These are phyloP conservation scores for Lentithecium fluviatile DNA, from an alignment of 495 filamentous ascomycete genomes.

Conservation along the genomic window DNA sequence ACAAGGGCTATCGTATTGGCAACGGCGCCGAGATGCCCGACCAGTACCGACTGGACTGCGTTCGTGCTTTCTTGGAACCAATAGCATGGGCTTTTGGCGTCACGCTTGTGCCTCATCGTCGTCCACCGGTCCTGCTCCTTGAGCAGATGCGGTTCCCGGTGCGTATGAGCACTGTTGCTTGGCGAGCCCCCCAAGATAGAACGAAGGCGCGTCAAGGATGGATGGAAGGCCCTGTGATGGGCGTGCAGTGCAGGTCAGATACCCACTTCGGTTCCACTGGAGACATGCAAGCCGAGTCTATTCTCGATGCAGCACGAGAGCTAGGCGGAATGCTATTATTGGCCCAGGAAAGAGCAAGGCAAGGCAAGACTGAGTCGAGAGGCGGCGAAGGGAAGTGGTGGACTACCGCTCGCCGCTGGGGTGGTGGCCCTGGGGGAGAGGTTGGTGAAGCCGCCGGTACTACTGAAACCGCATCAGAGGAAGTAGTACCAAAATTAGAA, in stretches of 20 bases:
- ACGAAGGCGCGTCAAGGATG: conserved; percentile 68
- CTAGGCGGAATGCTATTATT: conserved; percentile 70
- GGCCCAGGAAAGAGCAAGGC: conserved; percentile 77
- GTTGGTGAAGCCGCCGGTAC: conserved; percentile 45
- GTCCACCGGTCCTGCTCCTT: conserved; percentile 37
- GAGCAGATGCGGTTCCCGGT: conserved; percentile 54
- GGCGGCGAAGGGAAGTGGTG: conserved; percentile 82
- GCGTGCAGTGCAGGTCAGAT: conserved; percentile 59
- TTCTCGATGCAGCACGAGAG: conserved; percentile 61
- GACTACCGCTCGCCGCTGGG: conserved; percentile 71
- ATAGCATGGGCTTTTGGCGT: conserved; percentile 78
- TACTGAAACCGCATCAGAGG: conserved; percentile 44
- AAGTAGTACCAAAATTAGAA: conserved; percentile 33
- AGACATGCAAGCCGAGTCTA: conserved; percentile 40
- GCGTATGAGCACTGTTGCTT: conserved; percentile 57
- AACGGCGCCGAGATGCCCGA: conserved; percentile 72
- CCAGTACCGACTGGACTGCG: conserved; percentile 66
- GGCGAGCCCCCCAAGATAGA: conserved; percentile 65
- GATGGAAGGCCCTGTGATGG: conserved; percentile 70
- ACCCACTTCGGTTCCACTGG: conserved; percentile 48
- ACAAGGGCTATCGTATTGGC: conserved; percentile 54
- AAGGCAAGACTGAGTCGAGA: conserved; percentile 60
- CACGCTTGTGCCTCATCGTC: conserved; percentile 53
- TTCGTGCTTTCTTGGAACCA: conserved; percentile 73
- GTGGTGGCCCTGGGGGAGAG: conserved; percentile 51